These are phyloP conservation scores for Acorus calamus DNA, from an alignment of 106 monocot species.

Conservation along the genomic window DNA sequence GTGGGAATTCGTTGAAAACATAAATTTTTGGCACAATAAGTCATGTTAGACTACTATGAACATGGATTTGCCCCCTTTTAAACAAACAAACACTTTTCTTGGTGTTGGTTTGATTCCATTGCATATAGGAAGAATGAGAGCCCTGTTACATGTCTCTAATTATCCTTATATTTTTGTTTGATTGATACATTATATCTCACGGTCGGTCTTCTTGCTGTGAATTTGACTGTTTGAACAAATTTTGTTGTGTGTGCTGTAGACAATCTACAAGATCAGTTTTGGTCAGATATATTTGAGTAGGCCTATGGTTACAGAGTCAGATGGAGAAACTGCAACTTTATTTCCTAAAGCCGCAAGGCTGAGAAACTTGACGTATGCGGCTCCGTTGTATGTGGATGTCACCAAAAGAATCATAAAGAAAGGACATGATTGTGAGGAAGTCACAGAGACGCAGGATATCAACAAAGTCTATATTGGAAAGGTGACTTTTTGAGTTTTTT, in stretches of 20 bases:
- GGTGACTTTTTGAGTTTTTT: slow-evolving; percentile 19
- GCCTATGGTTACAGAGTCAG: slow-evolving; percentile 96
- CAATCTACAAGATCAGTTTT: slow-evolving; percentile 92
- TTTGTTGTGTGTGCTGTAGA: slow-evolving; percentile 25
- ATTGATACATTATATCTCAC: too few relatives aligned
- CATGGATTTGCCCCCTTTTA: too few relatives aligned
- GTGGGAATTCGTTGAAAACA: too few relatives aligned
- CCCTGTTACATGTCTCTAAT: too few relatives aligned
- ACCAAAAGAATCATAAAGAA: slow-evolving; percentile 83
- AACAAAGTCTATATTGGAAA: slow-evolving; percentile 96
- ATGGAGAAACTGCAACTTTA: slow-evolving; percentile 89
- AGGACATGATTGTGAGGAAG: slow-evolving; percentile 91
- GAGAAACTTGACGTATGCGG: slow-evolving; percentile 86
- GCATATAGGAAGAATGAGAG: too few relatives aligned
- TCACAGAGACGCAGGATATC: slow-evolving; percentile 83
- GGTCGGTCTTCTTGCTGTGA: too few relatives aligned
- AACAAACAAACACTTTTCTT: too few relatives aligned
- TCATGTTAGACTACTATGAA: too few relatives aligned
- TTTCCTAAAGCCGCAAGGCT: slow-evolving; percentile 90
- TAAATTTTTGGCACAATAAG: too few relatives aligned
- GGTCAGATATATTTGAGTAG: slow-evolving; percentile 93
- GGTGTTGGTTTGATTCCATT: too few relatives aligned
- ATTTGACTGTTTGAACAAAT: background rate
- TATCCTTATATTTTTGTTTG: too few relatives aligned
- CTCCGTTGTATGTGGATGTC: slow-evolving; percentile 90